Evolutionary conservation across 2,329 filamentous ascomycete species (phyloP).

Genomic region (Clonostachys byssicola): DNA sequence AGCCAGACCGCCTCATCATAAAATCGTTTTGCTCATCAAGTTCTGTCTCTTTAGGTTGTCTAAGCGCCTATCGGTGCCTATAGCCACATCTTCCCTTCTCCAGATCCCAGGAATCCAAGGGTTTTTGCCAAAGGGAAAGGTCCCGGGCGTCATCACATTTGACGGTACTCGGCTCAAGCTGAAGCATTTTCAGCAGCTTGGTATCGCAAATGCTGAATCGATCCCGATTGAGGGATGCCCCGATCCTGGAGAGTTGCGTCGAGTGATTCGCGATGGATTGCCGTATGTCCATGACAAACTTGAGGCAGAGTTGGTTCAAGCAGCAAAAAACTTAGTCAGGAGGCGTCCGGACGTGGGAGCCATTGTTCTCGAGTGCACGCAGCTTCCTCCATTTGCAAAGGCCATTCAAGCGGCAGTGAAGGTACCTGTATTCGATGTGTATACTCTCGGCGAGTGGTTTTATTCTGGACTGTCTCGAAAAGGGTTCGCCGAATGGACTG

Average conservation of each 20-base stretch:
- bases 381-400: conserved; percentile 26
- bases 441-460: conserved; percentile 25
- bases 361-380: conserved; percentile 23
- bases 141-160: conserved; percentile 23
- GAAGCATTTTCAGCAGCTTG: conserved; percentile 11
- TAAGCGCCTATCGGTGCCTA: conserved; percentile 22
- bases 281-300: conserved; percentile 10
- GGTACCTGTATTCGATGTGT: conserved; percentile 27
- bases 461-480: conserved; percentile 20
- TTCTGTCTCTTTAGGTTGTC: conserved; percentile 12
- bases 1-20: not conserved
- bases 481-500: conserved; percentile 5
- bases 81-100: conserved; percentile 26
- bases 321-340: conserved; percentile 6
- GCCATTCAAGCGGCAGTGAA: conserved; percentile 19
- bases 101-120: conserved; percentile 23
- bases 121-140: conserved; percentile 12
- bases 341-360: conserved; percentile 10
- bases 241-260: conserved; percentile 10
- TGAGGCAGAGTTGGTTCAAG: conserved; percentile 11
- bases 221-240: conserved; percentile 13
- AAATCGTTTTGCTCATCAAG: not conserved
- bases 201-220: conserved; percentile 8
- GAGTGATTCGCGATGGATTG: conserved; percentile 8
- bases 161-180: conserved; percentile 14